phyloP scores from a whole-genome alignment of 1,139 yeast species.

The Nakaseomyces kungkrabaensis region DNA sequence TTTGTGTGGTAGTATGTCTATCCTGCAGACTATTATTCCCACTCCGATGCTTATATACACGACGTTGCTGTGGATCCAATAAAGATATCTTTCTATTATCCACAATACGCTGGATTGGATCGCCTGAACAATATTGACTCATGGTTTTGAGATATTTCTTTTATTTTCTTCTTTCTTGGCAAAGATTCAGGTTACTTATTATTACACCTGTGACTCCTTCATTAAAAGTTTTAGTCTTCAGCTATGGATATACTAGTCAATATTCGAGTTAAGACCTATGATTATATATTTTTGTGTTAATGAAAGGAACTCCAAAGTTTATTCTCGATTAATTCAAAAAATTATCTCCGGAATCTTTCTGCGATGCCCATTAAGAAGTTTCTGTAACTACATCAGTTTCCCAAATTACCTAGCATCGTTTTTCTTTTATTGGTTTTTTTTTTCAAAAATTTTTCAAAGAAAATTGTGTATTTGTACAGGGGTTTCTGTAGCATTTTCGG shows the following conservation, averaged over 20 bases:
- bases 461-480: background rate
- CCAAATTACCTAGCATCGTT: background rate
- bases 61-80: background rate
- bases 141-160: background rate
- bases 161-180: background rate
- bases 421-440: background rate
- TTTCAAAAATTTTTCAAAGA: background rate
- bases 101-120: constrained; percentile 1
- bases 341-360: background rate
- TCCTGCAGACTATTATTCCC: background rate
- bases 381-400: background rate
- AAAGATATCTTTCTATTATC: background rate
- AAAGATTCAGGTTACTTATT: no score
- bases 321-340: background rate
- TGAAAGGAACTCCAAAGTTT: background rate
- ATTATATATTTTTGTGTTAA: no score
- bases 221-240: no score
- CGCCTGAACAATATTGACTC: background rate
- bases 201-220: no score
- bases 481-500: background rate
- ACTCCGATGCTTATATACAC: constrained; percentile 1
- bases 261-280: no score
- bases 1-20: background rate
- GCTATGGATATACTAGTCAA: no score
- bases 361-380: background rate